Base-by-base conservation (phyloP, 768 basidiomycete genomes). In the Mycena filopes region DNA sequence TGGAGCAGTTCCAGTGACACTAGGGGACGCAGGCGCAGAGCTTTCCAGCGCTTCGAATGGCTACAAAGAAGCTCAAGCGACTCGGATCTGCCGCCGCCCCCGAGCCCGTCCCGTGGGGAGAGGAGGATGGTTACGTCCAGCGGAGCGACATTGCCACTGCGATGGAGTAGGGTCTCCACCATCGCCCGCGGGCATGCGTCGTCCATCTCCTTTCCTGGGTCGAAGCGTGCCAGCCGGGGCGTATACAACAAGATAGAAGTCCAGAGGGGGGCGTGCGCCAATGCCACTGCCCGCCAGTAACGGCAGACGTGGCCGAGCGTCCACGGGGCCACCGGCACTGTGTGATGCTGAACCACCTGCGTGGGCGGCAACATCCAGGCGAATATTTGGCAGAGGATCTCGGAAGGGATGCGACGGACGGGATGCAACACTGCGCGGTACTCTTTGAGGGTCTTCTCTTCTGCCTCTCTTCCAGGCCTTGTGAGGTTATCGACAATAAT, bases 361-460 rank as follows among this genome's bases (percentile, higher is more conserved):
- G 23, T 25, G 33, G 23, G 7, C 31, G 50, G 33, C 4, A 51
- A n/a, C 25, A 38, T 40, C 51, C n/a, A 25, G 12, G 23, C 10
- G 12, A 53, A 41, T 23, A 53, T 53, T n/a, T 53, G 36, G 21
- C 51, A 53, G 51, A 53, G 8, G 18, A 53, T 11, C 16, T 53
- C 51, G 0, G 36, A 9, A 8, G 51, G 51, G 4, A 53, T 31
- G 13, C 36, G 51, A 40, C 36, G 16, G 11, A 53, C 36, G 1
- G 51, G 36, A 3, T 33, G 40, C 11, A 41, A 21, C n/a, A 36
- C n/a, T 20, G 23, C 46, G 11, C 26, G 2, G 26, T 12, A 12
- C 23, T 23, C 10, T 8, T 13, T 26, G 23, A 15, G 26, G 7
- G 26, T 50, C 29, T 8, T 20, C n/a, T 33, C 49, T 3, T n/a